Evolutionary conservation across 805 yeast species (phyloP), one percentile per base, ranked within the genome.

Genomic region (Starmerella khaoyaiensis): DNA sequence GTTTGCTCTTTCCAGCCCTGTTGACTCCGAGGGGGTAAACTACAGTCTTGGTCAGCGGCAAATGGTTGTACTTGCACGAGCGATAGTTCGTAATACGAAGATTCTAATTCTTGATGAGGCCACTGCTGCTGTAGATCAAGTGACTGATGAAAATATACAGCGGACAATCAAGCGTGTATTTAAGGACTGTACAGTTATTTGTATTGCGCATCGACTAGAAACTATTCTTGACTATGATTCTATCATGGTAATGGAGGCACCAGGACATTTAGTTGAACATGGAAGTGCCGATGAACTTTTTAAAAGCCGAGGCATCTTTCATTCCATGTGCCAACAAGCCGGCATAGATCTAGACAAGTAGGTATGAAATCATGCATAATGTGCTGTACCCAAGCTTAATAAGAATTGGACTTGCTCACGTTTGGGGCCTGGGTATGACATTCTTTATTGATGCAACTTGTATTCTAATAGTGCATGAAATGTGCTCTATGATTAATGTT

Each of bases 41-140:
- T 41, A 38, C 37, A 39, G 44, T 26, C 28, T 41, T 4, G 48
- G 52, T 3, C 39, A 44, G 33, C 40, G 48, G 1, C 48, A 44
- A 21, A 17, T 44, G 35, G 23, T 44, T 5, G 78, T 68, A 5
- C 60, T 78, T 37, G 75, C 83, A 1, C 63, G 87, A 43, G 84
- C 86, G 0, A 56, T 78, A 26, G 80, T 76, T 15, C 65, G 80
- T 39, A 63, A 64, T 23, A 60, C 77, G 10, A 71, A 66, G 49
- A 71, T 78, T 35, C 56, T 78, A 36, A 68, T 78, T 33, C 53
- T 78, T 45, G 87, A 78, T 54, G 87, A 78, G 55, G 84, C 86
- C 2, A 78, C 87, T 0, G 74, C 83, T 0, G 67, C 76, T 25
- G 84, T 78, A n/a, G 86, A 78, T 53, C 74, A 73, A 50, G 77